These are phyloP conservation scores for Populus davidiana DNA, from an alignment of 345 rosid species.

Conservation along the genomic window DNA sequence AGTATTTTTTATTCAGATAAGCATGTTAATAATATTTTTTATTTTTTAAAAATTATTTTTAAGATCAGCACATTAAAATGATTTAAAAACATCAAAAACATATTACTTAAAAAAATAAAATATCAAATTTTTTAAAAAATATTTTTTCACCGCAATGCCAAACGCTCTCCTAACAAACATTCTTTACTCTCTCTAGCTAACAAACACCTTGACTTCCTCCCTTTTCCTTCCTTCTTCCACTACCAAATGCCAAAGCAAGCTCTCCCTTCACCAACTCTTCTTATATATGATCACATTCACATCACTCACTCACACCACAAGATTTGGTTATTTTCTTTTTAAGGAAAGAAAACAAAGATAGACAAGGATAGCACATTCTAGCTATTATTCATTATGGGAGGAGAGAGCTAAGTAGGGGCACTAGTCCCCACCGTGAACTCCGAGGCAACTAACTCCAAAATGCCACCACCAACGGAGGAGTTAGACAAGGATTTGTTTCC, in stretches of 20 bases:
- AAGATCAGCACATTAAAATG: too few species aligned
- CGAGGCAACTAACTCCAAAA: slow-evolving; percentile 13
- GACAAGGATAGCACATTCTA: too few species aligned
- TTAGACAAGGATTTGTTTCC: slow-evolving; percentile 17
- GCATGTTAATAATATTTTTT: too few species aligned
- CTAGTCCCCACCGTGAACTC: slow-evolving; percentile 29
- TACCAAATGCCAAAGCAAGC: background rate
- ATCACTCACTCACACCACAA: background rate
- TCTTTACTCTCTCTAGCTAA: background rate
- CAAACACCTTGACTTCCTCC: background rate
- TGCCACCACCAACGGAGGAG: slow-evolving; percentile 12
- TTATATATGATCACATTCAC: background rate
- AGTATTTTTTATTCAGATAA: too few species aligned
- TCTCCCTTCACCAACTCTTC: background rate
- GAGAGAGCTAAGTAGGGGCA: slow-evolving; percentile 25
- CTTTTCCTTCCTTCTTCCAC: too few species aligned
- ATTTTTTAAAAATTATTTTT: too few species aligned
- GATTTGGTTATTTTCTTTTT: background rate
- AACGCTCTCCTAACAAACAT: background rate
- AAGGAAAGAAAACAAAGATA: background rate
- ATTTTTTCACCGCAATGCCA: too few species aligned
- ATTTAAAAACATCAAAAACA: too few species aligned
- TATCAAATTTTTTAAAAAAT: too few species aligned
- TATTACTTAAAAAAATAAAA: too few species aligned
- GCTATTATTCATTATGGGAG: background rate